A percentile compares a stretch with the other conserved stretches of the same genome.
Conservation (phyloP, 352 stramenopile genomes). For the Phytophthora ohioensis region DNA sequence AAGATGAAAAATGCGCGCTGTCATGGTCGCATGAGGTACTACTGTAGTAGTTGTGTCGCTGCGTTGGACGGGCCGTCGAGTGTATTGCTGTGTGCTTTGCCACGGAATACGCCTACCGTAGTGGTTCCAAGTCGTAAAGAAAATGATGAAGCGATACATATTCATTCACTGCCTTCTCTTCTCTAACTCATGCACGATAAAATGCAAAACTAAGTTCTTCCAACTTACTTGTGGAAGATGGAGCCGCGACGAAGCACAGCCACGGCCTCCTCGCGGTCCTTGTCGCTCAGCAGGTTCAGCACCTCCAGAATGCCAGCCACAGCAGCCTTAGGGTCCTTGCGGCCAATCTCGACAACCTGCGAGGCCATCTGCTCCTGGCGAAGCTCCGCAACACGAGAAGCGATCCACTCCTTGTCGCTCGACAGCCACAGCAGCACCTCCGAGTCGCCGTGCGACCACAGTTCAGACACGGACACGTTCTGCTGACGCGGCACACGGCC, state of each 20-base stretch:
- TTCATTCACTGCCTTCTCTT: conserved; percentile 29
- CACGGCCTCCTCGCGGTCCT: conserved; percentile 88
- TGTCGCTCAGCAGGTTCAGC: conserved; percentile 82
- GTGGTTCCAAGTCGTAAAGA: background rate
- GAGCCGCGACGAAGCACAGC: conserved; percentile 81
- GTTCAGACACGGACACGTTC: conserved; percentile 70
- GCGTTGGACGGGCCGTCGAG: too few species aligned
- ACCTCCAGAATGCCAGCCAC: conserved; percentile 87
- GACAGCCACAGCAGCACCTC: conserved; percentile 84
- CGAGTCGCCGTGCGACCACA: conserved; percentile 78
- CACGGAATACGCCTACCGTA: too few species aligned
- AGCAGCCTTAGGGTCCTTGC: conserved; percentile 84
- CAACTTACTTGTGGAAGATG: conserved; percentile 85
- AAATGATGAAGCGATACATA: conserved; percentile 40
- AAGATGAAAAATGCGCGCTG: background rate
- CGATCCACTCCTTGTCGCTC: conserved; percentile 84
- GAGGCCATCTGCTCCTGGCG: conserved; percentile 74
- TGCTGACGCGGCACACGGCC: conserved; percentile 69
- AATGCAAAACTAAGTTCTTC: conserved; percentile 25
- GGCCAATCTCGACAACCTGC: conserved; percentile 81
- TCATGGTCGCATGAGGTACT: too few species aligned
- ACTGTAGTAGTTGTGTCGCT: too few species aligned
- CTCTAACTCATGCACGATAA: conserved; percentile 43
- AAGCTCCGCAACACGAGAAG: conserved; percentile 61
- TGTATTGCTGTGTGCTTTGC: too few species aligned